Percentiles rank a stretch among this genome's conserved stretches.
These are phyloP conservation scores for Tolypocladium ophioglossoides DNA, from an alignment of 2,329 filamentous ascomycete species.

Conservation along the genomic window DNA sequence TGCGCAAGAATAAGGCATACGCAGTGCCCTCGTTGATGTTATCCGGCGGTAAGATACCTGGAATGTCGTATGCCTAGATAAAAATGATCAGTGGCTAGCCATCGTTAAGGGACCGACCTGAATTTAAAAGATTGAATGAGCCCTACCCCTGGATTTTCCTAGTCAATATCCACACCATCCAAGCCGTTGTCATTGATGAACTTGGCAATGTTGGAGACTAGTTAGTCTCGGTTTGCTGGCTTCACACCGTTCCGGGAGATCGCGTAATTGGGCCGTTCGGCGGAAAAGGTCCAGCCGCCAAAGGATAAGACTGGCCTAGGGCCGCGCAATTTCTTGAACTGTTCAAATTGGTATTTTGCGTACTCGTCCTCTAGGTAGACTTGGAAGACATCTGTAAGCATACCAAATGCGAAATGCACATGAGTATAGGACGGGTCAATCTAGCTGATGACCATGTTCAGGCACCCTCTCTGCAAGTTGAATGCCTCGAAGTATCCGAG, in stretches of 20 bases:
- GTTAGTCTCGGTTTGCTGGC: constrained; percentile 23
- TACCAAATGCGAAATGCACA: constrained; percentile 22
- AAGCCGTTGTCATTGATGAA: constrained; percentile 28
- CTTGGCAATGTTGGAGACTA: constrained; percentile 24
- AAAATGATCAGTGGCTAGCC: no score
- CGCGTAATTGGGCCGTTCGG: constrained; percentile 12
- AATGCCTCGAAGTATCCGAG: constrained; percentile 24
- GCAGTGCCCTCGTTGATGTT: no score
- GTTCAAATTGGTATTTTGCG: constrained; percentile 15
- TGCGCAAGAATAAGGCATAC: no score
- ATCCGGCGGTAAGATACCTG: no score
- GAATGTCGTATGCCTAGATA: no score
- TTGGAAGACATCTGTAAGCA: constrained; percentile 9
- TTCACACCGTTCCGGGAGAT: constrained; percentile 18
- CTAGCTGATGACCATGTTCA: constrained; percentile 17
- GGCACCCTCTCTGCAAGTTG: constrained; percentile 16
- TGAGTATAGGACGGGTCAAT: constrained; percentile 18
- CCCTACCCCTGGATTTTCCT: constrained; percentile 32
- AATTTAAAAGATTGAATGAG: constrained; percentile 15
- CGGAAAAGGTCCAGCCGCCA: constrained; percentile 23
- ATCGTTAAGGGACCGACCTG: no score
- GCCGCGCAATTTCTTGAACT: constrained; percentile 16
- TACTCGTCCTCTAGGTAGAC: constrained; percentile 10
- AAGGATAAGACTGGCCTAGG: constrained; percentile 24
- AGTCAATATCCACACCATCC: constrained; percentile 35